Conservation (phyloP, 257 asterid genomes). For the Solanum pinnatisectum region DNA sequence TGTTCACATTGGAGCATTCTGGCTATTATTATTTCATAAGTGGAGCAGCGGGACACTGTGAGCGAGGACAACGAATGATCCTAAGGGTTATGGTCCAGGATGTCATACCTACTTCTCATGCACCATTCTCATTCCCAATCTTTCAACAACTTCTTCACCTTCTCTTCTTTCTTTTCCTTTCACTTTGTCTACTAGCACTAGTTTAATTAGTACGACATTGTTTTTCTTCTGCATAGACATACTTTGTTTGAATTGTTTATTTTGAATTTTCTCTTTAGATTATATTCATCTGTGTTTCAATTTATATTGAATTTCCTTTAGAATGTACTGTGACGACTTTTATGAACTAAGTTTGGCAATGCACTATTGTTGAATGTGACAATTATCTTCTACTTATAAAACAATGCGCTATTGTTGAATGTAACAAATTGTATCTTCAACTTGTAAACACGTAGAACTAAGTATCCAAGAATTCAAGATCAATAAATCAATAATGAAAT, state of each 20-base stretch:
- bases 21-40: constrained; percentile 68
- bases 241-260: background rate
- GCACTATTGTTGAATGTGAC: background rate
- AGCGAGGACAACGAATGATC: constrained; percentile 48
- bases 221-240: background rate
- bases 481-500: too few relatives aligned
- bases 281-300: background rate
- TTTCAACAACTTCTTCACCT: constrained; percentile 3
- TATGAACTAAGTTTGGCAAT: background rate
- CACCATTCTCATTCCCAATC: background rate
- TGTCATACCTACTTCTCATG: constrained; percentile 1
- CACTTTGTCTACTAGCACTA: background rate
- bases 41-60: constrained; percentile 64
- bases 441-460: background rate
- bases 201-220: background rate
- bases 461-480: background rate
- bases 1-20: constrained; percentile 29
- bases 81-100: constrained; percentile 47
- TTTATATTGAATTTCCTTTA: background rate
- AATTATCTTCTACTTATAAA: background rate
- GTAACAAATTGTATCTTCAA: background rate
- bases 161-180: background rate
- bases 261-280: background rate
- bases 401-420: background rate
- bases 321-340: background rate